Base-by-base conservation (phyloP, 257 asterid species). In the Rubia yunnanensis region DNA sequence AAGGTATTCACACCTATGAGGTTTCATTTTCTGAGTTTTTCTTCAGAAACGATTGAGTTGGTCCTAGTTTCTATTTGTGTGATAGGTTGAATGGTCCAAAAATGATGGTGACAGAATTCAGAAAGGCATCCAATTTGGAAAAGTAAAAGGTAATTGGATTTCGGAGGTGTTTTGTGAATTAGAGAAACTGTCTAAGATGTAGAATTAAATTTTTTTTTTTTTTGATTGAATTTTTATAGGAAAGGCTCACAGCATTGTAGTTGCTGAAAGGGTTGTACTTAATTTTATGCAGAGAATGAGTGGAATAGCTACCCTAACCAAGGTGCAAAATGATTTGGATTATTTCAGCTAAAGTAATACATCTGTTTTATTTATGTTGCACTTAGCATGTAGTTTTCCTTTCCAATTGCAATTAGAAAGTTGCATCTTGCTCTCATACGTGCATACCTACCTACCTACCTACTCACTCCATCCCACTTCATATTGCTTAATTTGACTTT, bases 201-300 rank as follows among this genome's bases (percentile, higher is more conserved):
- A 41, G 58, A 53, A 17, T 46, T n/a, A n/a, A n/a, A n/a, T 72
- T 70, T 26, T 30, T 55, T 38, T 48, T 35, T 46, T 67, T 70
- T 38, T 66, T 24, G 24, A 56, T 70, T 13, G 22, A 69, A 66
- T 71, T 11, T 73, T 26, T 76, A 71, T 85, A 94, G 97, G 99
- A 76, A 83, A 78, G 39, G 96, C 99, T 34, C 92, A 94, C 78
- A 88, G 80, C 73, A 88, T 88, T 76, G 87, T 94, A 60, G 87
- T 90, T 58, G 96, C 95, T 66, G 97, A 94, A 79, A 86, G 99
- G 77, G 95, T 94, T 69, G 99, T 88, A 56, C 99, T 90, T 68
- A 94, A 94, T 76, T 94, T 94, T 73, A 94, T 94, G 96, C 97
- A 94, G 82, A 82, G 99, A 72, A 94, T 94, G 99, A 94, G 99